phyloP scores from a whole-genome alignment of 805 yeast genomes.

The Starmera pachycereana region DNA sequence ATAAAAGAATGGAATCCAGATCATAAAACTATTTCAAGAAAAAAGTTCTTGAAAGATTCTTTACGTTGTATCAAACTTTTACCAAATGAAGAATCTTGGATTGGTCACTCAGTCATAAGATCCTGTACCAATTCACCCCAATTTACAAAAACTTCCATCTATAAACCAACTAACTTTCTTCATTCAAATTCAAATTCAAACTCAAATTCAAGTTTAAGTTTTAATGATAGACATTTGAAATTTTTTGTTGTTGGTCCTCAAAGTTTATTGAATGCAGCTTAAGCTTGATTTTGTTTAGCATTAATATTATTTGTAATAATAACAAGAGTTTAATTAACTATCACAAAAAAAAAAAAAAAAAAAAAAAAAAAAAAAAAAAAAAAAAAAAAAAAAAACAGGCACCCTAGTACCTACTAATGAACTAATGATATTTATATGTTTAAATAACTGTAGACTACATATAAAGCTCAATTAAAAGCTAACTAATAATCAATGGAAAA shows the following conservation, averaged over 20 bases:
- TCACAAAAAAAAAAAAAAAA: neutral
- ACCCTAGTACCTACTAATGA: too few species aligned
- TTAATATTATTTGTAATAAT: neutral
- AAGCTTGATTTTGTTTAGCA: neutral
- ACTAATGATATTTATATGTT: too few species aligned
- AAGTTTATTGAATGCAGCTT: conserved; percentile 4
- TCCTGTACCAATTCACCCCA: too few species aligned
- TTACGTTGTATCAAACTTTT: conserved; percentile 48
- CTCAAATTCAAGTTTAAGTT: too few species aligned
- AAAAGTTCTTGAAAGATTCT: conserved; percentile 39
- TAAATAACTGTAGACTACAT: too few species aligned
- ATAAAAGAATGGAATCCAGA: conserved; percentile 39
- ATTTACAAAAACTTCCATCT: too few species aligned
- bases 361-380: neutral
- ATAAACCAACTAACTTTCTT: too few species aligned
- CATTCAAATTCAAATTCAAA: too few species aligned
- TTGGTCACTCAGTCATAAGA: conserved; percentile 34
- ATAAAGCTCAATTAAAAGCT: too few species aligned
- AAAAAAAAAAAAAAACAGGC: neutral
- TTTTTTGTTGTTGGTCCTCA: conserved; percentile 12
- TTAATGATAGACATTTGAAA: conserved; percentile 4
- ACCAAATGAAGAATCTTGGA: conserved; percentile 42
- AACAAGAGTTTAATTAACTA: neutral
- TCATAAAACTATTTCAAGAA: conserved; percentile 23
- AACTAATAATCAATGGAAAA: too few species aligned